Base-by-base conservation (phyloP, 352 stramenopile species). In the Phytophthora multivora region DNA sequence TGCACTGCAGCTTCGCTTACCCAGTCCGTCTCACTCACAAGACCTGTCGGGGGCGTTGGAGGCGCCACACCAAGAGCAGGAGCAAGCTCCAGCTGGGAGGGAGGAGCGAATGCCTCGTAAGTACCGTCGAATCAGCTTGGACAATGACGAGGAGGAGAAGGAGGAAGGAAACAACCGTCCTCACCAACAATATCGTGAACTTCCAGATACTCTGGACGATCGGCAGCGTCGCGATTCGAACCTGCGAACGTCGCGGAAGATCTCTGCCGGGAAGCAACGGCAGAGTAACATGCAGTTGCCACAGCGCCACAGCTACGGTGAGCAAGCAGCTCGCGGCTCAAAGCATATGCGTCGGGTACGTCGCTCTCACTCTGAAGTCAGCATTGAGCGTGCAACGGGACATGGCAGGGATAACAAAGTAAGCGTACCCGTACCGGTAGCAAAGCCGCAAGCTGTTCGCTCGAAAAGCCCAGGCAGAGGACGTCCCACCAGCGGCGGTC, bases 81-180 rank as follows among this genome's bases (percentile, higher is more conserved):
- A 50, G 52, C 57, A 39, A 57, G 43, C 51, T 50, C 55, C 51
- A 28, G 51, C 47, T 60, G 42, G 48, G 3, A 74, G 73, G 19
- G 69, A 77, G 25, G 63, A 75, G 36, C 55, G 73, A 26, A 70
- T 77, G 62, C 73, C 72, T 23, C 77, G 75, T 51, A 87, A 82
- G 53, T 88, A 85, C 38, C 65, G 72, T 25, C 75, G 70, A 2
- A 77, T 88, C 39, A 88, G 75, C 45, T 59, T 80, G n/a, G 80
- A 87, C 48, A 81, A 91, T 40, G 78, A 91, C 25, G 80, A 91
- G 23, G 83, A 93, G 25, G 79, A 89, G 46, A 88, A 88, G 38
- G 75, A 84, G 16, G 68, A 83, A 38, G 68, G 53, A 51, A 70
- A 72, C 38, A 63, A 51, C 36, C 59, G 49, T 19, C 52, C 57